Percentiles rank a stretch among this genome's conserved stretches.
These are phyloP conservation scores for Candida lessepsii DNA, from an alignment of 805 yeast species.

Conservation along the genomic window DNA sequence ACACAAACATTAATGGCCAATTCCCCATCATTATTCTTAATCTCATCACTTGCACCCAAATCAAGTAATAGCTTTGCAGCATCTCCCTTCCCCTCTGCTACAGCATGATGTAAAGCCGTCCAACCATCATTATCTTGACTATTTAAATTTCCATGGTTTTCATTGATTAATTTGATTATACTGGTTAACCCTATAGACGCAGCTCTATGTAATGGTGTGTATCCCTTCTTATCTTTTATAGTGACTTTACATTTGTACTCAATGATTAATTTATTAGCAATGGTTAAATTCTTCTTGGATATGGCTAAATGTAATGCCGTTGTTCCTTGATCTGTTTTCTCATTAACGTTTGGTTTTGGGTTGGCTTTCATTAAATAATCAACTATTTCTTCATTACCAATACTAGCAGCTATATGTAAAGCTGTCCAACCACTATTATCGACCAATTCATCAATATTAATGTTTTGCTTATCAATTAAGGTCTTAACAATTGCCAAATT, in stretches of 20 bases:
- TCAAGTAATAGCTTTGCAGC: conserved; percentile 60
- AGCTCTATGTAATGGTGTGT: conserved; percentile 77
- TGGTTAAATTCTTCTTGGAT: conserved; percentile 58
- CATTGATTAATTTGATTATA: conserved; percentile 51
- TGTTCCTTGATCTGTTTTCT: conserved; percentile 64
- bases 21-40: conserved; percentile 51
- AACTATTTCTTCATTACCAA: conserved; percentile 60
- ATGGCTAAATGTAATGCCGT: conserved; percentile 78
- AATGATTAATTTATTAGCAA: conserved; percentile 52
- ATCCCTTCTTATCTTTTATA: conserved; percentile 63
- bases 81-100: conserved; percentile 87
- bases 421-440: conserved; percentile 91
- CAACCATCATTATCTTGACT: conserved; percentile 70
- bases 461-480: conserved; percentile 20
- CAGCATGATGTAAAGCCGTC: conserved; percentile 87
- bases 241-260: conserved; percentile 60
- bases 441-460: conserved; percentile 62
- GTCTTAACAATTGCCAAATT: conserved; percentile 39
- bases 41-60: conserved; percentile 62
- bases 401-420: conserved; percentile 75
- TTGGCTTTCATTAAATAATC: conserved; percentile 44
- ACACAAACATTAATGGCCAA: conserved; percentile 37
- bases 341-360: conserved; percentile 60
- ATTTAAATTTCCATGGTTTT: conserved; percentile 62
- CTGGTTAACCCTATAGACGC: conserved; percentile 69